Evolutionary conservation across 768 basidiomycete species (phyloP), one percentile per base, ranked within the genome.

Genomic region (Phylloporus rhodoxanthus): DNA sequence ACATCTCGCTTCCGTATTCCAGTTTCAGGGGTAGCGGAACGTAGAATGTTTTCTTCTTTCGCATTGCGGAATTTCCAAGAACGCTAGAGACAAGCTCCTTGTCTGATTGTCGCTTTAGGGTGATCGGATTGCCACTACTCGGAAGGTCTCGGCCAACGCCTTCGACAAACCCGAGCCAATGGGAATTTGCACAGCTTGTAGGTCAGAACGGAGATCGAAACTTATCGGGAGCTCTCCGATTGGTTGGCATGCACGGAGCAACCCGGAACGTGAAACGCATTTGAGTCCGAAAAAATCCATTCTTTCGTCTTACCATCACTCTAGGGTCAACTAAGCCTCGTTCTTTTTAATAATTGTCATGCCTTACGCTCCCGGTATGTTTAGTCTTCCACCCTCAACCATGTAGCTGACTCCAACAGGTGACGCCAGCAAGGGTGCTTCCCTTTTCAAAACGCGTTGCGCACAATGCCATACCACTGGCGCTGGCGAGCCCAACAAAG

Each of bases 381-480:
- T 20, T 23, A 4, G 28, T 20, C 1, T 1, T 6, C 21, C 28
- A 19, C n/a, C n/a, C 10, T 23, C 14, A 26, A n/a, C 30, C 55
- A 43, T n/a, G 37, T 13, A n/a, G 8, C 8, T 57, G n/a, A 59
- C 1, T 32, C 9, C 1, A 25, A 46, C 37, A 80, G 94, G 94
- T 82, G 90, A 96, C 75, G 70, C 86, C 64, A 62, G 62, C 49
- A 96, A 94, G 80, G 94, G 94, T 72, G 93, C 94, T 67, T 74
- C 76, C 65, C 86, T 96, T 69, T 97, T 97, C 86, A 95, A 93
- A 78, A 93, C 92, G 53, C 87, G 93, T 50, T 93, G 89, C 63
- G 85, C 87, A 36, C 91, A 96, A 68, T 97, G 94, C 74, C 94
- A 97, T 70, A 96, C 91, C 55, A 70, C 88, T 55, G 88, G 73